Percentiles rank a stretch among this genome's conserved stretches.
phyloP scores from a whole-genome alignment of 306 rosid species.

The Abrus pulchellus region DNA sequence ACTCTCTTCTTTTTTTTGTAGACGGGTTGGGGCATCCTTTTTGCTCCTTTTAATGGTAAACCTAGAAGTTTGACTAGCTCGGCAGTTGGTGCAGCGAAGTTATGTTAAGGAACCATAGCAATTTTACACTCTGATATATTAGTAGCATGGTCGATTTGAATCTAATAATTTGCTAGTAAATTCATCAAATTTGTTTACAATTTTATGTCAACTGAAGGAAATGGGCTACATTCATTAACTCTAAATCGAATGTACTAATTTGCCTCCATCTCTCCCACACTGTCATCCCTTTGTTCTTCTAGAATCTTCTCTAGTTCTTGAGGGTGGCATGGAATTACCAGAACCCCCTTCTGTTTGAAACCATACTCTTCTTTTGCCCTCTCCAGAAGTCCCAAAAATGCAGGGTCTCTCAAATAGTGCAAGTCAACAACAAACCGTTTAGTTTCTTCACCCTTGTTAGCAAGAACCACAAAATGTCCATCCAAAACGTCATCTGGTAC shows the following conservation, averaged over 20 bases:
- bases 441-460: conserved; percentile 22
- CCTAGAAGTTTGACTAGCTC: not conserved
- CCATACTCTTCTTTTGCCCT: conserved; percentile 28
- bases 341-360: conserved; percentile 15
- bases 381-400: conserved; percentile 29
- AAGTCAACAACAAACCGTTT: conserved; percentile 13
- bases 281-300: not conserved
- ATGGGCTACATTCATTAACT: not conserved
- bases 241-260: not conserved
- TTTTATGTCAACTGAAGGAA: not conserved
- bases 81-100: not conserved
- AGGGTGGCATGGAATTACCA: conserved; percentile 31
- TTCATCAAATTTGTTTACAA: not conserved
- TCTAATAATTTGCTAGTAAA: not conserved
- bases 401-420: conserved; percentile 15
- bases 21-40: too few relatives aligned
- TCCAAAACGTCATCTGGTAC: conserved; percentile 43
- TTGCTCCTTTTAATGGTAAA: too few relatives aligned
- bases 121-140: not conserved
- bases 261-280: not conserved
- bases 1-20: too few relatives aligned
- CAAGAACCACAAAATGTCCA: conserved; percentile 32
- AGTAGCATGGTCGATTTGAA: not conserved
- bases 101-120: not conserved
- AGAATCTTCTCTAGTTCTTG: conserved; percentile 31